Percentiles rank a stretch among this genome's conserved stretches.
phyloP scores from a whole-genome alignment of 495 filamentous ascomycete genomes.

The Talaromyces liani region DNA sequence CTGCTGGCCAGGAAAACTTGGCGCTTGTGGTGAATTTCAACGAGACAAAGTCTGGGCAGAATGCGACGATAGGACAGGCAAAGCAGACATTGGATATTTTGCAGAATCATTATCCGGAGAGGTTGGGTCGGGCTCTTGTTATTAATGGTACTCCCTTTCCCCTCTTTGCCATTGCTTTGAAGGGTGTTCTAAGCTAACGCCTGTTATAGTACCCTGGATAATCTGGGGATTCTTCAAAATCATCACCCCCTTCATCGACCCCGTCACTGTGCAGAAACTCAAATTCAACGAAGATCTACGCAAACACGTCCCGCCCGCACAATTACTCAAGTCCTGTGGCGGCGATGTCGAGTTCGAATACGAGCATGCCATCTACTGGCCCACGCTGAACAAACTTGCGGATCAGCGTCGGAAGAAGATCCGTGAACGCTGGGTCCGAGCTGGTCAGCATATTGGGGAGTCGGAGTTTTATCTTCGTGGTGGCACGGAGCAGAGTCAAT shows the following conservation, averaged over 20 bases:
- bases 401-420: constrained; percentile 50
- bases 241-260: constrained; percentile 94
- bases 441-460: constrained; percentile 74
- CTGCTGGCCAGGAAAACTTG: constrained; percentile 74
- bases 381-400: constrained; percentile 63
- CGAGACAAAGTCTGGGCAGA: constrained; percentile 66
- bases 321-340: constrained; percentile 60
- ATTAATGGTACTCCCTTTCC: constrained; percentile 56
- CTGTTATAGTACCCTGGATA: constrained; percentile 68
- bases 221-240: constrained; percentile 89
- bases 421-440: constrained; percentile 64
- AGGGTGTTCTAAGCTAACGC: background rate
- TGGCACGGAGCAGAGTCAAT: constrained; percentile 35
- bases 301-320: constrained; percentile 65
- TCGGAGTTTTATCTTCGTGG: constrained; percentile 75
- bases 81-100: constrained; percentile 77
- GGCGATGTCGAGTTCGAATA: constrained; percentile 71
- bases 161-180: constrained; percentile 3
- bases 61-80: constrained; percentile 66
- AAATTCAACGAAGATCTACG: constrained; percentile 87
- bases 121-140: constrained; percentile 80
- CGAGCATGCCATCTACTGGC: constrained; percentile 84
- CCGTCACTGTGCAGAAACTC: constrained; percentile 81
- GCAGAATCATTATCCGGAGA: constrained; percentile 90
- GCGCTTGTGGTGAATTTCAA: constrained; percentile 86